These are phyloP conservation scores for Colletotrichum abscissum DNA, from an alignment of 2,329 filamentous ascomycete species.

Conservation along the genomic window DNA sequence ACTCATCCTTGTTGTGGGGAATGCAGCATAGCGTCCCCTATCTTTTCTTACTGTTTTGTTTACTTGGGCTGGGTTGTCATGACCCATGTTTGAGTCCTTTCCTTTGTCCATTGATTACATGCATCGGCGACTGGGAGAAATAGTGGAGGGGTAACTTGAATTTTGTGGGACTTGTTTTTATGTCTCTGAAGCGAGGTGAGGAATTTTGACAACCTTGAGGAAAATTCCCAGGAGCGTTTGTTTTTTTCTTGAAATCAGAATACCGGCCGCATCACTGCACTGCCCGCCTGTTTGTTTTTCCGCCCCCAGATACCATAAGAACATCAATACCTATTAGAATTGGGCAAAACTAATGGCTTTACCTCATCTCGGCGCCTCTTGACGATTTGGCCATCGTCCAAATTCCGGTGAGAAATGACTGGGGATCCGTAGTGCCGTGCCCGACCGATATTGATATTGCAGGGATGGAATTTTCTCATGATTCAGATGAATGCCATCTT, in stretches of 20 bases:
- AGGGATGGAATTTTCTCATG: not conserved
- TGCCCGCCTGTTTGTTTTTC: not conserved
- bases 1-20: slow-evolving; percentile 54
- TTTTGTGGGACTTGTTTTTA: slow-evolving; percentile 17
- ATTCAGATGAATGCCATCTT: not conserved
- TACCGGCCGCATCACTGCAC: slow-evolving; percentile 19
- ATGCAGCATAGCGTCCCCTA: slow-evolving; percentile 43
- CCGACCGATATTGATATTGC: not conserved
- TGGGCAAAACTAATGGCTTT: not conserved
- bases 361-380: not conserved
- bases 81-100: not conserved
- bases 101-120: slow-evolving; percentile 11
- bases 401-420: not conserved
- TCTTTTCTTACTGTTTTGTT: not conserved
- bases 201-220: slow-evolving; percentile 19
- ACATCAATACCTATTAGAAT: slow-evolving; percentile 3
- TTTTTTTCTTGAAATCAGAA: slow-evolving; percentile 4
- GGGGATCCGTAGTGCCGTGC: not conserved
- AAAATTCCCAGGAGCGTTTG: slow-evolving; percentile 18
- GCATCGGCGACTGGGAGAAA: slow-evolving; percentile 5
- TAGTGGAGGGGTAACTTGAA: not conserved
- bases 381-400: not conserved
- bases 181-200: not conserved
- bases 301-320: slow-evolving; percentile 13
- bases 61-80: not conserved